These are phyloP conservation scores for Fusarium sp. DNA, from an alignment of 2,329 filamentous ascomycete genomes.

Conservation along the genomic window DNA sequence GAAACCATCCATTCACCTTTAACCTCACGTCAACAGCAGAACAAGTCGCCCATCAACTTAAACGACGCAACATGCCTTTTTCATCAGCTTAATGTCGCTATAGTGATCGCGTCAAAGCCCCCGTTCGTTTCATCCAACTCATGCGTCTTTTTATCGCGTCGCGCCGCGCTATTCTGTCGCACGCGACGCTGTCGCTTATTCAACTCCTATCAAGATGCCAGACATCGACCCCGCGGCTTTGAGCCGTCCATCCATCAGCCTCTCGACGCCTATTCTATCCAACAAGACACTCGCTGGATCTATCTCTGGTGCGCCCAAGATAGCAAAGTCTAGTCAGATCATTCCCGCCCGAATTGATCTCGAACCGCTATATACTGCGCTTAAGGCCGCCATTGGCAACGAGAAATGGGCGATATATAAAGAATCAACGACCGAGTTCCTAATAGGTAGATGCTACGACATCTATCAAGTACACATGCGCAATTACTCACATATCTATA, in stretches of 20 bases:
- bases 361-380: constrained; percentile 71
- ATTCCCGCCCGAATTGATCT: constrained; percentile 75
- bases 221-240: constrained; percentile 78
- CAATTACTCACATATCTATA: constrained; percentile 52
- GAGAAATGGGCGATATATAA: constrained; percentile 76
- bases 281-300: constrained; percentile 68
- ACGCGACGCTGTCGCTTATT: constrained; percentile 58
- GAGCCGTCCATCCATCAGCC: constrained; percentile 69
- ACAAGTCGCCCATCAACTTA: constrained; percentile 54
- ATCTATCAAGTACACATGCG: neutral
- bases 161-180: constrained; percentile 60
- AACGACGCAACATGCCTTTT: constrained; percentile 55
- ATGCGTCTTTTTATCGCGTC: constrained; percentile 56
- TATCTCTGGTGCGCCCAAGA: constrained; percentile 61
- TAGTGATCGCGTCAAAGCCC: constrained; percentile 56
- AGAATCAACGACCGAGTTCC: constrained; percentile 70
- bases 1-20: constrained; percentile 46
- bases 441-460: constrained; percentile 63
- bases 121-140: constrained; percentile 56
- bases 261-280: constrained; percentile 69
- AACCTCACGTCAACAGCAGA: constrained; percentile 44
- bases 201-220: constrained; percentile 63
- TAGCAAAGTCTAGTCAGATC: constrained; percentile 70
- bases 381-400: constrained; percentile 68
- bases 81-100: constrained; percentile 57